These are phyloP conservation scores for Saccharomycopsis synnaedendra DNA, from an alignment of 805 yeast genomes.

Conservation along the genomic window DNA sequence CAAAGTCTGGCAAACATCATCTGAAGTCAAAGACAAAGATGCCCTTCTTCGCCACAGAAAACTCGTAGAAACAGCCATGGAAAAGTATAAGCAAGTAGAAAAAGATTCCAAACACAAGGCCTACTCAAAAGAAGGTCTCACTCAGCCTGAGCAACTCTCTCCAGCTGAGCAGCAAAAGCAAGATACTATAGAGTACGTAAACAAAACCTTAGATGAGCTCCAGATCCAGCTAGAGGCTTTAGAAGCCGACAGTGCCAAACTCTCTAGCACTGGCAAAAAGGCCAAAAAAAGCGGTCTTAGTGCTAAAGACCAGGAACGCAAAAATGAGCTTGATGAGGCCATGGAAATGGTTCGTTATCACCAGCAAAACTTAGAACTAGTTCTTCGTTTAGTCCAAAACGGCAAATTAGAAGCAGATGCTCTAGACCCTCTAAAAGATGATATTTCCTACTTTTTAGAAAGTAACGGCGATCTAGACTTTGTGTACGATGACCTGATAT, in stretches of 20 bases:
- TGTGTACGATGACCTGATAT: conserved; percentile 86
- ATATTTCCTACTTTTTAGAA: conserved; percentile 86
- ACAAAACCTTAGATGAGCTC: conserved; percentile 27
- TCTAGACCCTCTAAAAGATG: conserved; percentile 72
- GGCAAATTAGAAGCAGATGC: conserved; percentile 70
- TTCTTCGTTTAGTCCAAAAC: conserved; percentile 66
- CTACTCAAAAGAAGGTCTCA: conserved; percentile 85
- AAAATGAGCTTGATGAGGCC: conserved; percentile 48
- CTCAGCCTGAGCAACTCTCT: conserved; percentile 21
- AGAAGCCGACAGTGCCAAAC: conserved; percentile 14
- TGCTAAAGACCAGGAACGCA: conserved; percentile 52
- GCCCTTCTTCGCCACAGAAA: conserved; percentile 17
- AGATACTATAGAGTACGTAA: conserved; percentile 40
- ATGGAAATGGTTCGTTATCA: conserved; percentile 74
- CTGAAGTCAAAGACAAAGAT: conserved; percentile 76
- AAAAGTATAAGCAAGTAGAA: conserved; percentile 88
- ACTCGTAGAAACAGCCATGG: conserved; percentile 63
- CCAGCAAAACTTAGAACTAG: conserved; percentile 62
- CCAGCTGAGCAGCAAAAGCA: conserved; percentile 14
- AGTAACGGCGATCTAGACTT: conserved; percentile 88
- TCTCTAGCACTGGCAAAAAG: conserved; percentile 6
- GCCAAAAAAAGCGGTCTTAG: conserved; percentile 11
- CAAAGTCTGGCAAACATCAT: conserved; percentile 86
- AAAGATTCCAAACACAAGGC: conserved; percentile 90
- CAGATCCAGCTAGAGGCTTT: conserved; percentile 14